Conservation (phyloP, 495 filamentous ascomycete species). For the Aspergillus baeticus region DNA sequence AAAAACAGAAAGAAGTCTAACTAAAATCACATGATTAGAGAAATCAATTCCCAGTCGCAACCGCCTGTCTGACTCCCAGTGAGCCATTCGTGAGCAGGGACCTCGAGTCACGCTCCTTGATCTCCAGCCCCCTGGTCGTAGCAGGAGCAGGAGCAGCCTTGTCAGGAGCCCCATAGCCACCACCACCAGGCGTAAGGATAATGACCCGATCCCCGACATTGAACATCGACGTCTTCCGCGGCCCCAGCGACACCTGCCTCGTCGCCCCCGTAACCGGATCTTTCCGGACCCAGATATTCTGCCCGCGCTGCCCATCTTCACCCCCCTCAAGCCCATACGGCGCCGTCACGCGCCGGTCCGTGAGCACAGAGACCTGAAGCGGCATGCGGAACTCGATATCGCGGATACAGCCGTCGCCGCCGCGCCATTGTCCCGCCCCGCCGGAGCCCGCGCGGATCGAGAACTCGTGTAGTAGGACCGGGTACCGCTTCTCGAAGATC, state of each 20-base stretch:
- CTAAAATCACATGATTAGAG: too few relatives aligned
- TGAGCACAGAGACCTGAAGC: slow-evolving; percentile 82
- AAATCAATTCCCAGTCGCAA: slow-evolving; percentile 12
- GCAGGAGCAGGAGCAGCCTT: not conserved
- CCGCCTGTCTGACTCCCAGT: slow-evolving; percentile 8
- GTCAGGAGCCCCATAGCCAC: slow-evolving; percentile 6
- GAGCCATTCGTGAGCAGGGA: slow-evolving; percentile 13
- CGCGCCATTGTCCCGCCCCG: slow-evolving; percentile 26
- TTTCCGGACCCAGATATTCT: slow-evolving; percentile 18
- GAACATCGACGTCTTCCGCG: slow-evolving; percentile 14
- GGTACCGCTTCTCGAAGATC: slow-evolving; percentile 88
- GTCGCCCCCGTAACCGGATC: slow-evolving; percentile 14
- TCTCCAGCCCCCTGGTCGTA: not conserved
- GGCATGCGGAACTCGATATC: slow-evolving; percentile 45
- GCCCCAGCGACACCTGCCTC: slow-evolving; percentile 8
- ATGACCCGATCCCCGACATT: slow-evolving; percentile 10
- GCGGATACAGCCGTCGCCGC: slow-evolving; percentile 36
- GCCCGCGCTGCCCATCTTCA: slow-evolving; percentile 10
- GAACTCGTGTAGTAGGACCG: slow-evolving; percentile 79
- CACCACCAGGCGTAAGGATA: slow-evolving; percentile 13
- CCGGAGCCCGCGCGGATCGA: slow-evolving; percentile 62
- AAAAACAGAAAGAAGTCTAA: too few relatives aligned
- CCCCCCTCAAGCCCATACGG: slow-evolving; percentile 60
- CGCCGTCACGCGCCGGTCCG: slow-evolving; percentile 77
- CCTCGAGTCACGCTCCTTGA: slow-evolving; percentile 6